Conservation (phyloP, 2,329 filamentous ascomycete species). For the Waltergamsia citrina region DNA sequence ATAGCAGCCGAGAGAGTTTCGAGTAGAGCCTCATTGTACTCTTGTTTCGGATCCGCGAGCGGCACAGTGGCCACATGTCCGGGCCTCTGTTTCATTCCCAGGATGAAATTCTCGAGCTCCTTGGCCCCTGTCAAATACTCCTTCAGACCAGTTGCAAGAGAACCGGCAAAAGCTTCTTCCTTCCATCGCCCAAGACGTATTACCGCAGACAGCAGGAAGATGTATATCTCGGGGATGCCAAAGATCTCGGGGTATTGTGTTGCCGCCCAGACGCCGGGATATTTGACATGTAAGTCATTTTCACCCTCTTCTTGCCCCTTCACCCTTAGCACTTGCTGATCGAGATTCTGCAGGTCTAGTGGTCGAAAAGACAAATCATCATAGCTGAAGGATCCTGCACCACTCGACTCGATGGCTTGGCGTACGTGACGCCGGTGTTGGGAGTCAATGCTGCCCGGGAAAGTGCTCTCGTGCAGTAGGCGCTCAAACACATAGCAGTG, state of each 20-base stretch:
- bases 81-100: no score
- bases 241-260: constrained; percentile 31
- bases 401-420: no score
- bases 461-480: constrained; percentile 27
- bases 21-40: no score
- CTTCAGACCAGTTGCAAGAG: no score
- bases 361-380: constrained; percentile 22
- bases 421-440: constrained; percentile 9
- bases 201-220: constrained; percentile 21
- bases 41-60: no score
- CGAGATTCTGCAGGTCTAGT: constrained; percentile 16
- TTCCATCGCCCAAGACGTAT: constrained; percentile 26
- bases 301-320: constrained; percentile 24
- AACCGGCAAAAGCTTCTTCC: no score
- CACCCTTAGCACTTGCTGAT: constrained; percentile 17
- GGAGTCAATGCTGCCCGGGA: constrained; percentile 10
- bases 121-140: no score
- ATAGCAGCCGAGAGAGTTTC: no score
- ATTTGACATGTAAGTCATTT: constrained; percentile 26
- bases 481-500: constrained; percentile 29
- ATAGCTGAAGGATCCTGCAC: no score
- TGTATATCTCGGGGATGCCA: constrained; percentile 23
- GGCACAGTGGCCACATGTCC: no score
- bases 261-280: constrained; percentile 21
- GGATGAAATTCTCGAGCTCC: no score